Evolutionary conservation across 2,329 filamentous ascomycete species (phyloP), one percentile per base, ranked within the genome.

Genomic region (Cladorrhinum sp.): DNA sequence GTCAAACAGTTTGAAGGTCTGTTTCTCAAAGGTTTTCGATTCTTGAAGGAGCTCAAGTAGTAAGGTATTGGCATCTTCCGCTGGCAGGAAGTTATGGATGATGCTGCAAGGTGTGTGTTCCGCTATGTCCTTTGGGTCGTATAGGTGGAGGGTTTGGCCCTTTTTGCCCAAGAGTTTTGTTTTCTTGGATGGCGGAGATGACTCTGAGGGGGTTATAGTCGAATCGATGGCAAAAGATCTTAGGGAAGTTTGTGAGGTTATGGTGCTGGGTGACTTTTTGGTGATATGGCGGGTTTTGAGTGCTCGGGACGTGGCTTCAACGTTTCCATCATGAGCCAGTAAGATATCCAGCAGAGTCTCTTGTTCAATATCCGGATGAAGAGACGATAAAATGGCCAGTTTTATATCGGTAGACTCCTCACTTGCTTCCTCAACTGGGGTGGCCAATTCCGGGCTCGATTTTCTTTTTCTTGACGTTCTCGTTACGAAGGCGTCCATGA

Each of bases 321-420:
- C 88, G 0, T 86, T 91, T 0, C 95, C 95, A 25, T 93, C 84
- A 62, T 90, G 86, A 0, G 86, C 86, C 0, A 96, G 78, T 0
- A 98, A 79, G 5, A 92, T 78, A 65, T 98, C 93, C 0, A 99
- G 81, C 0, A 97, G 78, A 0, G 81, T 78, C 36, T 88, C 84
- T 51, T 90, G 86, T 7, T 85, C 80, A 3, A 87, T 65, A 0
- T 78, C 71, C 0, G 90, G 85, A 65, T 92, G 83, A 0, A 97
- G 76, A 0, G 95, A 98, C 1, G 88, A 84, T 2, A 99, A 78
- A 1, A 96, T 78, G 1, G 92, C 92, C 13, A 99, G 77, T 70
- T 97, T 98, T 68, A 96, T 80, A 64, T 98, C 95, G 0, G 95
- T 99, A 1, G 90, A 87, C 51, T 96, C 90, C 16, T 92, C 85